Conservation (phyloP, 768 basidiomycete species). For the Multifurca ochricompacta region DNA sequence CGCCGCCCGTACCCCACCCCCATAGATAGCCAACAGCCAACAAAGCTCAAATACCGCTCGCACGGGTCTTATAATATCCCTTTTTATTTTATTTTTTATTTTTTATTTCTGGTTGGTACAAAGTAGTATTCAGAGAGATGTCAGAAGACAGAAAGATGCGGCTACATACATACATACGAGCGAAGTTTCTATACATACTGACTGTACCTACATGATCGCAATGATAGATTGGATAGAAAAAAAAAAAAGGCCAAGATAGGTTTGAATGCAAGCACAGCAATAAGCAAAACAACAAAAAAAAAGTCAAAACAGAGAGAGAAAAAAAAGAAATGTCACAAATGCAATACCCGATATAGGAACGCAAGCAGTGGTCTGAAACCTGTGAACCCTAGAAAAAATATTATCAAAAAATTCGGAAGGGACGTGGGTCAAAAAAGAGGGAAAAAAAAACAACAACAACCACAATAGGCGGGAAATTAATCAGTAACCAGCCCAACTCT, state of each 20-base stretch:
- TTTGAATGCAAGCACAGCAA: not conserved
- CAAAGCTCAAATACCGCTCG: not conserved
- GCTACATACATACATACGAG: constrained; percentile 15
- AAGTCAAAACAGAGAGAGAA: not conserved
- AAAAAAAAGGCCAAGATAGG: not conserved
- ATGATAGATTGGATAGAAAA: not conserved
- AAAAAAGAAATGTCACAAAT: constrained; percentile 1
- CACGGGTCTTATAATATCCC: no score
- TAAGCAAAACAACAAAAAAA: not conserved
- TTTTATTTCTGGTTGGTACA: no score
- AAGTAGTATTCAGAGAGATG: not conserved
- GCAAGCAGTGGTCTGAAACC: not conserved
- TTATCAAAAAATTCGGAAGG: not conserved
- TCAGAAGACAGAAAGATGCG: not conserved
- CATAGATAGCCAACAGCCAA: no score
- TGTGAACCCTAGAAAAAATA: not conserved
- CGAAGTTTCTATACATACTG: constrained; percentile 12
- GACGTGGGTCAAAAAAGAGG: not conserved
- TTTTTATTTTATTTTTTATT: not conserved
- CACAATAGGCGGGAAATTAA: not conserved
- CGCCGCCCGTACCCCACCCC: no score
- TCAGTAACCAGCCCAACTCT: constrained; percentile 14
- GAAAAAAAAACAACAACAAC: no score
- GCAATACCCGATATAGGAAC: not conserved
- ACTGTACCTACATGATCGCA: constrained; percentile 14